phyloP scores from a whole-genome alignment of 345 rosid genomes.

The Microcos paniculata region DNA sequence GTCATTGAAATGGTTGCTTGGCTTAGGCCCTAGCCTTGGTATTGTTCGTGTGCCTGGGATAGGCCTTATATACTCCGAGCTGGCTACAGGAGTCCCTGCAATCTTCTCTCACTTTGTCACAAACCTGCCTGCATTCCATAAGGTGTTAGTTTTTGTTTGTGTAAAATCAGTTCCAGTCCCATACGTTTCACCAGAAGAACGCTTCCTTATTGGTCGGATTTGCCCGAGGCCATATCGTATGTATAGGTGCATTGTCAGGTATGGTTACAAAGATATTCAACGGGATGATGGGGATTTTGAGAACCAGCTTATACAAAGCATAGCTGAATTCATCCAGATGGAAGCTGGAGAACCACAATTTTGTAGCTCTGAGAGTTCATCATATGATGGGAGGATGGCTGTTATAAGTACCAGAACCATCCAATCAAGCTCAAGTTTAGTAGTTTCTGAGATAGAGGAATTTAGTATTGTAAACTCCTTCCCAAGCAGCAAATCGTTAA shows the following conservation, averaged over 20 bases:
- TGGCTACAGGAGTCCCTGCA: constrained; percentile 92
- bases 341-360: constrained; percentile 75
- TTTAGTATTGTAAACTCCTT: constrained; percentile 33
- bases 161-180: constrained; percentile 98
- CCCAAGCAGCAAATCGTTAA: constrained; percentile 70
- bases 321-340: constrained; percentile 95
- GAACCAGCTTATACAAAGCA: constrained; percentile 80
- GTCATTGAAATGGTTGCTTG: constrained; percentile 82
- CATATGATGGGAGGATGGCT: constrained; percentile 92
- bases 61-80: constrained; percentile 88
- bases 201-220: constrained; percentile 89
- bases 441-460: constrained; percentile 57
- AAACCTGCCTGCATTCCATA: constrained; percentile 91
- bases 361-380: constrained; percentile 51
- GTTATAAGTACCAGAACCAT: constrained; percentile 68
- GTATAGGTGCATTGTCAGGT: constrained; percentile 94
- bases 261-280: constrained; percentile 92
- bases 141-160: constrained; percentile 86
- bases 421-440: constrained; percentile 50
- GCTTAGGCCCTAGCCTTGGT: constrained; percentile 95
- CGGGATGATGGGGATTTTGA: constrained; percentile 81
- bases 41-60: constrained; percentile 95
- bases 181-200: constrained; percentile 79
- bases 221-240: constrained; percentile 93
- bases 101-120: constrained; percentile 96